Conservation (phyloP, 108 stramenopile species). For the Ochromonas danica region DNA sequence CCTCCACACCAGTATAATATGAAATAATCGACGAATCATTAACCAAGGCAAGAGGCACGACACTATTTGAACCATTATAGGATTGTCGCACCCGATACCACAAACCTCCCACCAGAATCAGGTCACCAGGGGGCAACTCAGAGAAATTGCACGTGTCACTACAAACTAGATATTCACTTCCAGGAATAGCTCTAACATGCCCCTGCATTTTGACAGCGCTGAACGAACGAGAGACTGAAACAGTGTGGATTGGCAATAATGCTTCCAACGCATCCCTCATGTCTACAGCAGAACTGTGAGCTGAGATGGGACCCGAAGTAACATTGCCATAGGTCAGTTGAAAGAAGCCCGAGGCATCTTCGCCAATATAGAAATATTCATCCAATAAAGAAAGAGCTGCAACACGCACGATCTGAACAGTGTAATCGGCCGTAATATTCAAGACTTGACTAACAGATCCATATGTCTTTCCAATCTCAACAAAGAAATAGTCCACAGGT, state of each 20-base stretch:
- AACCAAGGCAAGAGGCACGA: slow-evolving; percentile 56
- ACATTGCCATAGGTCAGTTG: slow-evolving; percentile 47
- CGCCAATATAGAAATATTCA: not conserved
- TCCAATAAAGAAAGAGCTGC: not conserved
- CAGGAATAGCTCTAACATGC: slow-evolving; percentile 9
- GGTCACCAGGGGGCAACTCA: slow-evolving; percentile 53
- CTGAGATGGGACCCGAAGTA: slow-evolving; percentile 41
- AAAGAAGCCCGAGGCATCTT: slow-evolving; percentile 46
- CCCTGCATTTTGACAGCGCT: not conserved
- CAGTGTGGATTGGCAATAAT: slow-evolving; percentile 52
- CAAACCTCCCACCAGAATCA: slow-evolving; percentile 57
- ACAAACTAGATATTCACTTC: slow-evolving; percentile 19
- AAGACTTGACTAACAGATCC: slow-evolving; percentile 42
- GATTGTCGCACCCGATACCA: slow-evolving; percentile 65
- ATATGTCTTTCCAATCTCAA: slow-evolving; percentile 51
- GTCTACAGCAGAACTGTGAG: slow-evolving; percentile 48
- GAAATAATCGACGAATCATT: slow-evolving; percentile 57
- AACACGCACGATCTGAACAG: slow-evolving; percentile 12
- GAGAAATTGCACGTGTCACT: slow-evolving; percentile 34
- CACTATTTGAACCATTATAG: slow-evolving; percentile 51
- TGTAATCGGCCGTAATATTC: slow-evolving; percentile 7
- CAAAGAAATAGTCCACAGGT: slow-evolving; percentile 43
- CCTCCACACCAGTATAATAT: slow-evolving; percentile 50
- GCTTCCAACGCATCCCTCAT: slow-evolving; percentile 56
- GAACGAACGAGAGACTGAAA: slow-evolving; percentile 50